Evolutionary conservation across 345 rosid genomes (phyloP).

Genomic region (Salix udensis): DNA sequence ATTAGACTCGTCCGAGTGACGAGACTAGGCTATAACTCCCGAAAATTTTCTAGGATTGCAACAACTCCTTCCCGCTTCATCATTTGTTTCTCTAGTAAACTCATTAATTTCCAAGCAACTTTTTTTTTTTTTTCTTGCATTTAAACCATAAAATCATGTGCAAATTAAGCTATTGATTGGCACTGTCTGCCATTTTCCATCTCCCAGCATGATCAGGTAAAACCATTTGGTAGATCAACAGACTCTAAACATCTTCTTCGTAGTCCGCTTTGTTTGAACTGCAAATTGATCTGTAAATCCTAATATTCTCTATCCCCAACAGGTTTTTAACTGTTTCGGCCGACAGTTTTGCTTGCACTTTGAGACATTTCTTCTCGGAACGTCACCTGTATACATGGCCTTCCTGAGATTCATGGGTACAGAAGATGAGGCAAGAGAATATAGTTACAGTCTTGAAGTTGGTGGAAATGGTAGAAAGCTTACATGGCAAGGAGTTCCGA

Average conservation of each 20-base stretch:
- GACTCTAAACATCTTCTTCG: not conserved
- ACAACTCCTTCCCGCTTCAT: not conserved
- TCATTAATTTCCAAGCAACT: not conserved
- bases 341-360: constrained; percentile 54
- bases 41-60: not conserved
- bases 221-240: not conserved
- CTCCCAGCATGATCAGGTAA: not conserved
- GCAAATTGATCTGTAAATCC: not conserved
- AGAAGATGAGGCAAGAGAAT: constrained; percentile 44
- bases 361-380: constrained; percentile 53
- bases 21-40: not conserved
- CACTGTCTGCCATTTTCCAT: not conserved
- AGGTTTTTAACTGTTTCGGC: constrained; percentile 54
- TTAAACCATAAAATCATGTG: not conserved
- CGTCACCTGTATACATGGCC: constrained; percentile 59
- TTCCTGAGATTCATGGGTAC: constrained; percentile 58
- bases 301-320: not conserved
- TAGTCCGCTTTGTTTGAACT: not conserved
- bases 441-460: constrained; percentile 53
- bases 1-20: not conserved
- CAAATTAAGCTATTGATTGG: not conserved
- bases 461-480: constrained; percentile 52
- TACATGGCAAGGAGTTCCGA: constrained; percentile 52
- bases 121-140: not conserved
- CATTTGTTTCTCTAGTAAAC: not conserved